A percentile compares a stretch with the other conserved stretches of the same genome.
These are phyloP conservation scores for Salvia sclarea DNA, from an alignment of 305 asterid genomes.

Conservation along the genomic window DNA sequence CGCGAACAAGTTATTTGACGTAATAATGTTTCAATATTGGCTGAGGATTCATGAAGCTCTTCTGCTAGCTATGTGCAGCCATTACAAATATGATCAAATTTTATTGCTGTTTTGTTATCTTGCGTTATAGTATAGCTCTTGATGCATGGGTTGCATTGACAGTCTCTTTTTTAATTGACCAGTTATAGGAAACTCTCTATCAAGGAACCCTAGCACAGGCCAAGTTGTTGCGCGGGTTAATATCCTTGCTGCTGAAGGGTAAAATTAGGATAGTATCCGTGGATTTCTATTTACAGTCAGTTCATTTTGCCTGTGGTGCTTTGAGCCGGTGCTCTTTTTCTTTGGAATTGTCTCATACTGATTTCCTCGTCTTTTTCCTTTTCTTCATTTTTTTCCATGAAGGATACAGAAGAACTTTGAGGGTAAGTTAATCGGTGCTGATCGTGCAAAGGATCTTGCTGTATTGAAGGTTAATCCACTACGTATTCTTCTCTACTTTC, in stretches of 20 bases:
- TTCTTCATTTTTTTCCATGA: conserved; percentile 26
- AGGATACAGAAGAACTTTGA: conserved; percentile 95
- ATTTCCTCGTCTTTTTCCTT: conserved; percentile 9
- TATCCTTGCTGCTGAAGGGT: conserved; percentile 94
- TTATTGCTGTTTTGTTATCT: background rate
- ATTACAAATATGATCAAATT: background rate
- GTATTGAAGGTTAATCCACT: conserved; percentile 71
- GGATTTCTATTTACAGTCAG: conserved; percentile 1
- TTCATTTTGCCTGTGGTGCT: background rate
- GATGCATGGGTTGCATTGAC: background rate
- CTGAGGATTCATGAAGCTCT: background rate
- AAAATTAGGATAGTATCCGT: conserved; percentile 29
- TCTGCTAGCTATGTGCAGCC: background rate
- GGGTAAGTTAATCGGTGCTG: conserved; percentile 87
- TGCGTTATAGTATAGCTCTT: background rate
- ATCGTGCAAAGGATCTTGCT: conserved; percentile 95
- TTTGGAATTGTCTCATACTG: conserved; percentile 11
- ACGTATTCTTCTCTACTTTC: background rate
- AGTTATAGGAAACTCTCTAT: conserved; percentile 93
- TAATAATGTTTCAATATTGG: background rate
- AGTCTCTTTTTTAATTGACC: conserved; percentile 33
- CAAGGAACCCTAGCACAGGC: conserved; percentile 78
- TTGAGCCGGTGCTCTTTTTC: conserved; percentile 2
- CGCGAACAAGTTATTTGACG: background rate
- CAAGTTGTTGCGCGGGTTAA: conserved; percentile 94